phyloP scores from a whole-genome alignment of 2,329 filamentous ascomycete genomes.

The Arthrinium phaeospermum region DNA sequence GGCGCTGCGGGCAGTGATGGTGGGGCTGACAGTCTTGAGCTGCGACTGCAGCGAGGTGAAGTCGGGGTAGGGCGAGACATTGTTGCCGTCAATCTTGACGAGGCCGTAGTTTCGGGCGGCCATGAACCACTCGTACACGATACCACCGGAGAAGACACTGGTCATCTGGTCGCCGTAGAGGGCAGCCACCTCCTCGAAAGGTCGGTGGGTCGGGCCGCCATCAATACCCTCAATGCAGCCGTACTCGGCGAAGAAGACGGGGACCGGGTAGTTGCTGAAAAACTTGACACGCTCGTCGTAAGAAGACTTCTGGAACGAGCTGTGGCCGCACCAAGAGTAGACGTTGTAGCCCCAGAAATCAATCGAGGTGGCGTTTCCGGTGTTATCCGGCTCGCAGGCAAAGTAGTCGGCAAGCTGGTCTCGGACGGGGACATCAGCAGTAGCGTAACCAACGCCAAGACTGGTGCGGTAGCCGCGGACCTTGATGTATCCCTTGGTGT shows the following conservation, averaged over 20 bases:
- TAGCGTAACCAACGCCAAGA: slow-evolving; percentile 93
- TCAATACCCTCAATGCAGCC: slow-evolving; percentile 77
- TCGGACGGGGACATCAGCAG: slow-evolving; percentile 87
- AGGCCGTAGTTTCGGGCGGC: slow-evolving; percentile 89
- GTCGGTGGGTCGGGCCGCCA: slow-evolving; percentile 66
- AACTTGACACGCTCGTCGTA: slow-evolving; percentile 84
- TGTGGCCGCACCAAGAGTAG: slow-evolving; percentile 97
- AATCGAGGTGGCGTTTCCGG: slow-evolving; percentile 59
- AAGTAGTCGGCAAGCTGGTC: slow-evolving; percentile 88
- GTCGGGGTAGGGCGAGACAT: slow-evolving; percentile 72
- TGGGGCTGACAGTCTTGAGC: slow-evolving; percentile 71
- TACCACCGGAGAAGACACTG: slow-evolving; percentile 88
- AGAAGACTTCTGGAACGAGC: slow-evolving; percentile 75
- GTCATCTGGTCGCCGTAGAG: slow-evolving; percentile 82
- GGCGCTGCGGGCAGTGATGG: slow-evolving; percentile 64
- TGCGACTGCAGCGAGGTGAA: slow-evolving; percentile 75
- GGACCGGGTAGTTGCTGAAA: slow-evolving; percentile 88
- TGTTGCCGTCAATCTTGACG: slow-evolving; percentile 63
- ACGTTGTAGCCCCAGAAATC: slow-evolving; percentile 99
- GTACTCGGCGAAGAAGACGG: slow-evolving; percentile 98
- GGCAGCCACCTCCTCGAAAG: slow-evolving; percentile 83
- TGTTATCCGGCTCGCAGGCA: slow-evolving; percentile 76
- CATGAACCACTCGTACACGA: slow-evolving; percentile 99
- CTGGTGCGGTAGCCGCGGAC: slow-evolving; percentile 70
- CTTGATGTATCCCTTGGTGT: slow-evolving; percentile 94